Percentiles rank a stretch among this genome's conserved stretches.
Evolutionary conservation across 495 filamentous ascomycete species (phyloP).

Genomic region (Aspergillus taichungensis): DNA sequence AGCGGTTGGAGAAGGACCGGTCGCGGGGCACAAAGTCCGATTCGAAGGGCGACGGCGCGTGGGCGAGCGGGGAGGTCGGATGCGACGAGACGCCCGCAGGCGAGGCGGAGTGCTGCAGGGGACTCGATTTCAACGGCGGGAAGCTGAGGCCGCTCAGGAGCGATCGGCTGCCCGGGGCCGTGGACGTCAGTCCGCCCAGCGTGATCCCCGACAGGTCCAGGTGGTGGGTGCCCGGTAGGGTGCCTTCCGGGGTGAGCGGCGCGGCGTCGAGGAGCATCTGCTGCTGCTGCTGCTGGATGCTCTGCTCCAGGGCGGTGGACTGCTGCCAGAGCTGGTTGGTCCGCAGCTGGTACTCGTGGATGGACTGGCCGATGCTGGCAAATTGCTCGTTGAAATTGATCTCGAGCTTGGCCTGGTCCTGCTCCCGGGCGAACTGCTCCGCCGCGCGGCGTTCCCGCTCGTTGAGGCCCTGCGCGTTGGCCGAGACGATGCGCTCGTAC

Average conservation of each 20-base stretch:
- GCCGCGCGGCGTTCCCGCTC: conserved; percentile 64
- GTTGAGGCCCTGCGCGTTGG: conserved; percentile 65
- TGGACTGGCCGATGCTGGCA: conserved; percentile 31
- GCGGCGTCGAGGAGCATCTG: conserved; percentile 37
- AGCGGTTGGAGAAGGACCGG: conserved; percentile 42
- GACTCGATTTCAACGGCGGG: conserved; percentile 30
- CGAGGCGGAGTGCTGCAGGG: conserved; percentile 32
- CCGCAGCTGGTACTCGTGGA: conserved; percentile 39
- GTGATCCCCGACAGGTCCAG: conserved; percentile 22
- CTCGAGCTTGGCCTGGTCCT: conserved; percentile 54
- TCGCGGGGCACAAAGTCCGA: conserved; percentile 29
- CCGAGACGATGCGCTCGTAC: conserved; percentile 66
- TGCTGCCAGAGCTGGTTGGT: conserved; percentile 43
- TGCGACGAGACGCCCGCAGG: conserved; percentile 28
- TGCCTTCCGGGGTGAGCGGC: conserved; percentile 41
- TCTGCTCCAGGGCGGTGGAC: conserved; percentile 36
- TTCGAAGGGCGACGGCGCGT: conserved; percentile 25
- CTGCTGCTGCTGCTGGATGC: conserved; percentile 38
- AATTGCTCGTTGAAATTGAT: conserved; percentile 38
- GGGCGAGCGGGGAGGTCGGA: conserved; percentile 28
- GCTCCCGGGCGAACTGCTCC: conserved; percentile 55
- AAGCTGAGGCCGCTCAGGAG: conserved; percentile 31
- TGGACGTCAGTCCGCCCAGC: conserved; percentile 19
- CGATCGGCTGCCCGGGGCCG: conserved; percentile 26
- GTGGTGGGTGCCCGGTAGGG: conserved; percentile 39